Evolutionary conservation across 177 flowering plant genomes (phyloP), one percentile per base, ranked within the genome.

Genomic region (Vitis hybrid): DNA sequence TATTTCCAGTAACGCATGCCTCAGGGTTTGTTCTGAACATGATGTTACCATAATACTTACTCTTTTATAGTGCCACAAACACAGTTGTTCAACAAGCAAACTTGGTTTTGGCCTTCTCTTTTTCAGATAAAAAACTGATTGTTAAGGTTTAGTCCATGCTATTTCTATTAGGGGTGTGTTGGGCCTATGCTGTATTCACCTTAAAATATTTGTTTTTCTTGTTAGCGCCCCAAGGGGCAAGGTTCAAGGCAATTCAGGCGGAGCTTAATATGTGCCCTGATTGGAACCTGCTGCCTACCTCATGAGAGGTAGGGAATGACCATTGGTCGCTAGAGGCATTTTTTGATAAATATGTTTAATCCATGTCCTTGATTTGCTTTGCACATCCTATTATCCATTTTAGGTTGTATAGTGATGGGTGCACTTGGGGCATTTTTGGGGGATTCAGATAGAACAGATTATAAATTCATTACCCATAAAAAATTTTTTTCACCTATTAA

Each of bases 281-380:
- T 79, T 76, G 86, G 86, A 76, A 79, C 75, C 68, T 76, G 83
- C 83, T 85, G 85, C 86, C 83, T 81, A 83, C 81, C 88, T 85
- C 88, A 69, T 73, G 77, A 82, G 82, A 79, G 79, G 80, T 81
- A 85, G 84, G 79, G 58, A 77, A 65, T 66, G 48, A 68, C 72
- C 74, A 60, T 62, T 68, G 57, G 72, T 64, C 56, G 65, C 8
- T 26, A 56, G 67, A 79, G 66, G 62, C n/a, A n/a, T 70, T 60
- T 52, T 14, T 65, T 63, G 39, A 20, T 62, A 57, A 61, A 26
- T 64, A 5, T 68, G 48, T 39, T 67, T 58, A 52, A 45, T 70
- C 4, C 18, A 62, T 63, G 59, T 18, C 59, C 69, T 63, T 12
- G 53, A 60, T 60, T 64, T 8, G 31, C 19, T 51, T 48, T 50